Evolutionary conservation across 768 basidiomycete genomes (phyloP).

Genomic region (Boletus speciosus): DNA sequence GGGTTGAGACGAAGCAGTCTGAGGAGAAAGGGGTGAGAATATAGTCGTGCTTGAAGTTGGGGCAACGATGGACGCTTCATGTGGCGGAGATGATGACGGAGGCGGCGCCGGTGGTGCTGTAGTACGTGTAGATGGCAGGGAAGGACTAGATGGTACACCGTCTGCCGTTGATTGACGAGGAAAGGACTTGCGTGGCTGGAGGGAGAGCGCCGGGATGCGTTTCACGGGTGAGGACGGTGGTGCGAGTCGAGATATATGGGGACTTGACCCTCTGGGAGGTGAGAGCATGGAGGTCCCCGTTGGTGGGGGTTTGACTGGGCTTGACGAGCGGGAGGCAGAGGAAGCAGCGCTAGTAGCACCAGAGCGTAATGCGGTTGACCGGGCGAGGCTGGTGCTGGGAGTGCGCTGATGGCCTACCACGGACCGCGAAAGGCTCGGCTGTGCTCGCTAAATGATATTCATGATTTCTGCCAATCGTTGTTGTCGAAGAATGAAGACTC

Average conservation of each 20-base stretch:
- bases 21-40: constrained; percentile 35
- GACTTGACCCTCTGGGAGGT: constrained; percentile 27
- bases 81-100: constrained; percentile 19
- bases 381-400: constrained; percentile 46
- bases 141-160: constrained; percentile 31
- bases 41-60: constrained; percentile 36
- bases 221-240: constrained; percentile 55
- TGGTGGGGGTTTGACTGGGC: constrained; percentile 50
- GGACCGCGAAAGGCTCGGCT: constrained; percentile 28
- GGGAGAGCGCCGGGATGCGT: constrained; percentile 42
- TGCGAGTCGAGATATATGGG: constrained; percentile 29
- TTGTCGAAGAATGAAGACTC: constrained; percentile 8
- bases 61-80: constrained; percentile 13
- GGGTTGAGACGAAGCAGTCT: constrained; percentile 31
- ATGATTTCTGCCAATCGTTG: not conserved
- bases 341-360: constrained; percentile 29
- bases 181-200: constrained; percentile 51
- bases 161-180: constrained; percentile 42
- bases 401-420: constrained; percentile 57
- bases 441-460: constrained; percentile 24
- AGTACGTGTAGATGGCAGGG: constrained; percentile 19
- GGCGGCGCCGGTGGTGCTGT: constrained; percentile 21
- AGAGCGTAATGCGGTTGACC: constrained; percentile 40
- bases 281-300: constrained; percentile 26
- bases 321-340: constrained; percentile 60